A percentile compares a stretch with the other conserved stretches of the same genome.
phyloP scores from a whole-genome alignment of 2,329 filamentous ascomycete species.

The Penicillium concentricum region DNA sequence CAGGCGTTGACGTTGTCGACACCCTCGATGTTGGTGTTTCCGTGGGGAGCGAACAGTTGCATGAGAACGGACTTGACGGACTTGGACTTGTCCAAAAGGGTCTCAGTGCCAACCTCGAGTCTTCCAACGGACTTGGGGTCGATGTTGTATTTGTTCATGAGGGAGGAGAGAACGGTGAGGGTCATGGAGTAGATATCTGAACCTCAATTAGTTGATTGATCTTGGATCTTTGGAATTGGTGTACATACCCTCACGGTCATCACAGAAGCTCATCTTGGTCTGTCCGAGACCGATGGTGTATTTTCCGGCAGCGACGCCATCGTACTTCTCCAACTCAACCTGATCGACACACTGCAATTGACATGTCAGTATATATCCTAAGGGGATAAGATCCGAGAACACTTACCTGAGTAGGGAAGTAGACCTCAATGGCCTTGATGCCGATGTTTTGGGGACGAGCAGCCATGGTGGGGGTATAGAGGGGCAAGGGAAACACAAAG shows the following conservation, averaged over 20 bases:
- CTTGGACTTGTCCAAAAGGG: slow-evolving; percentile 84
- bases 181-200: slow-evolving; percentile 87
- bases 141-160: slow-evolving; percentile 80
- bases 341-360: slow-evolving; percentile 74
- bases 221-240: neutral
- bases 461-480: slow-evolving; percentile 57
- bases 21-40: slow-evolving; percentile 81
- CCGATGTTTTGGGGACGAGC: slow-evolving; percentile 80
- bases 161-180: slow-evolving; percentile 73
- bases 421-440: slow-evolving; percentile 91
- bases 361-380: neutral
- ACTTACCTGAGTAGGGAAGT: slow-evolving; percentile 80
- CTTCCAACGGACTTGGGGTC: slow-evolving; percentile 75
- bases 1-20: slow-evolving; percentile 82
- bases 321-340: slow-evolving; percentile 78
- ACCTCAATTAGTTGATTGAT: slow-evolving; percentile 15
- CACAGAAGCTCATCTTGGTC: slow-evolving; percentile 90
- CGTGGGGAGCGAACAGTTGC: slow-evolving; percentile 70
- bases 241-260: slow-evolving; percentile 75
- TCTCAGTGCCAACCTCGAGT: slow-evolving; percentile 83
- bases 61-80: slow-evolving; percentile 86
- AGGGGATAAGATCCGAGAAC: neutral
- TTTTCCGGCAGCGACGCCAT: slow-evolving; percentile 77
- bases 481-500: slow-evolving; percentile 3
- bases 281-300: slow-evolving; percentile 90